Evolutionary conservation across 108 stramenopile species (phyloP), one percentile per base, ranked within the genome.

Genomic region (Pseudonitzschia multiseries): DNA sequence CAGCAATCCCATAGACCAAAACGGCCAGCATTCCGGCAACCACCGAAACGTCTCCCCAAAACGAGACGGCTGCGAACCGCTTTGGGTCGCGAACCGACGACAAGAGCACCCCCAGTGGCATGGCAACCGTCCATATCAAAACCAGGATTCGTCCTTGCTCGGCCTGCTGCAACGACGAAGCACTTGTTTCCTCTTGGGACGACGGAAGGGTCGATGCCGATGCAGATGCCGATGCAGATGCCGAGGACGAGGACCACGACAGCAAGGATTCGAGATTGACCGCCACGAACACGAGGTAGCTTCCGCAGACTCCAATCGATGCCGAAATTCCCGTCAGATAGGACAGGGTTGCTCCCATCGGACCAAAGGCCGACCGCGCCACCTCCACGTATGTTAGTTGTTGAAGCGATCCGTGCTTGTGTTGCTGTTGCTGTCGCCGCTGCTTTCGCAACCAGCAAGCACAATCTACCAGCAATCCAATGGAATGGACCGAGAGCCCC

Each of bases 221-320:
- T 4, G 53, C 2, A 2, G 53, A 54, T n/a, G n/a, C 21, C 22
- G 53, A 24, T 8, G 22, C 53, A 2, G 36, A 36, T 26, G 59
- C 2, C 6, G 27, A 32, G 5, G 14, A 20, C 6, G 18, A 24
- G 59, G 22, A 13, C 4, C 4, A 15, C n/a, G 6, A 13, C 59
- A 65, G 42, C 24, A 79, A 33, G 1, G 69, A 65, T 32, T 54
- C 66, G 18, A 79, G 33, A 57, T 71, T 75, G 41, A 59, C 68
- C 31, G 74, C 79, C 61, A 79, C 74, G 26, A 79, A 79, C 9
- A 79, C 72, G 31, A 79, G 52, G 53, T 79, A 79, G 27, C 62
- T 69, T 0, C 79, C 74, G 56, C 79, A 79, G 13, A 79, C 79
- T 17, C 79, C 79, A n/a, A 79, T 57, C 3, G 79, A 79, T 2